Evolutionary conservation across 352 stramenopile species (phyloP), one percentile per base, ranked within the genome.

Genomic region (Phytopythium mirpurense): DNA sequence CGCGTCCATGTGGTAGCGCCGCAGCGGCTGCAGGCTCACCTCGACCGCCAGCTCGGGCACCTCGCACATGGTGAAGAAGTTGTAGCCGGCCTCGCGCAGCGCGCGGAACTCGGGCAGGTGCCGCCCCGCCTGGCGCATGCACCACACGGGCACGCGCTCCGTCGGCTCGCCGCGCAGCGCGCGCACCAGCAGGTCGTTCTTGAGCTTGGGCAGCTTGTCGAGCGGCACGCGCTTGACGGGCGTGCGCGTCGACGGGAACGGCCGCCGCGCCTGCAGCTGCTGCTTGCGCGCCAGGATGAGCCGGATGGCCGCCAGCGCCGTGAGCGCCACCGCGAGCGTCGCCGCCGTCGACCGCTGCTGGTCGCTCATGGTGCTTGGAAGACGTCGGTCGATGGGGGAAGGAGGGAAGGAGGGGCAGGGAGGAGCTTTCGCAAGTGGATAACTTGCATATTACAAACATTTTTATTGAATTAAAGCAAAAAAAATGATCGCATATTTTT

Each of bases 91-190:
- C 47, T 92, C 76, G 40, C 86, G 80, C 29, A 96, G 60, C 53
- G 85, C 86, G 18, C 80, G 72, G 66, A 95, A 96, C 62, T 96
- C 88, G 5, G 84, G 84, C 62, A 96, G 65, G 57, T 96, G 88
- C 24, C 96, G 80, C 61, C 97, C 97, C 24, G 97, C 97, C 68
- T 99, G 96, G 45, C 96, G 93, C 77, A 99, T 98, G 54, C 98
- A 90, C 97, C 97, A 99, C 54, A 98, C 86, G 14, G 96, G 96
- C 44, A 94, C 86, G 26, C 86, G 82, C 70, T 97, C 89, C 11
- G 89, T 95, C 48, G 72, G 78, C 56, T 97, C 78, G 54, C 90
- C 88, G 51, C 72, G 74, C 32, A 95, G 78, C 47, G 88, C 89
- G 29, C 88, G 85, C 35, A 97, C 57, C 43, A 97, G 63, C 40